Evolutionary conservation across 495 filamentous ascomycete species (phyloP), one percentile per base, ranked within the genome.

Genomic region (Neurospora intermedia): DNA sequence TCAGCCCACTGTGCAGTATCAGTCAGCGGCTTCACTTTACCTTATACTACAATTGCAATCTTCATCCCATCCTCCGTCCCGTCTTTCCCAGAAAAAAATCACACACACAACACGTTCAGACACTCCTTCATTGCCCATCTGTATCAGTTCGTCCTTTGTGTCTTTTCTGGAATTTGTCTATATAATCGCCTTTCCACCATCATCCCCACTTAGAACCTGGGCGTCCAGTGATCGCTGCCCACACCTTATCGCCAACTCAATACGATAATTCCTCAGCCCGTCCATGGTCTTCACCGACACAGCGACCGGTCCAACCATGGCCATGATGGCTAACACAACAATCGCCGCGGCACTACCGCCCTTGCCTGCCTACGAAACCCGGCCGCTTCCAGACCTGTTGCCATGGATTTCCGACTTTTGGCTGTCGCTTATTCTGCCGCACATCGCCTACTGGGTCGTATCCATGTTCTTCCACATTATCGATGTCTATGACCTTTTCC

Each of bases 401-500:
- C 85, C 93, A 46, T 89, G 88, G 78, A 86, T 97, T n/a, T 87
- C 93, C 27, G 96, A 98, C 81, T 90, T 89, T 77, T 88, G 91
- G 80, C 82, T 97, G 31, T 85, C 90, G 23, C 84, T 96, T 69
- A 79, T 92, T 45, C 83, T 92, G 8, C 93, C 94, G n/a, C 87
- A 96, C 70, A 78, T 92, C 76, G 93, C 92, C 48, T 98, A 98
- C 85, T 98, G 96, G 95, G 83, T 82, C 40, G 76, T 96, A 48
- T 97, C 94, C n/a, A 83, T 92, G 80, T 81, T 96, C 78, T 99
- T 96, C 83, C 93, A 97, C 83, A 79, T 89, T 74, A 87, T 98
- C 77, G 94, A 97, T 83, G 83, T 89, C 69, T 89, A 90, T 79
- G 91, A 96, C 79, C 86, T 93, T 48, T 95, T 96, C 78, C 88